Conservation (phyloP, 768 basidiomycete species). For the Psilocybe tampanensis region DNA sequence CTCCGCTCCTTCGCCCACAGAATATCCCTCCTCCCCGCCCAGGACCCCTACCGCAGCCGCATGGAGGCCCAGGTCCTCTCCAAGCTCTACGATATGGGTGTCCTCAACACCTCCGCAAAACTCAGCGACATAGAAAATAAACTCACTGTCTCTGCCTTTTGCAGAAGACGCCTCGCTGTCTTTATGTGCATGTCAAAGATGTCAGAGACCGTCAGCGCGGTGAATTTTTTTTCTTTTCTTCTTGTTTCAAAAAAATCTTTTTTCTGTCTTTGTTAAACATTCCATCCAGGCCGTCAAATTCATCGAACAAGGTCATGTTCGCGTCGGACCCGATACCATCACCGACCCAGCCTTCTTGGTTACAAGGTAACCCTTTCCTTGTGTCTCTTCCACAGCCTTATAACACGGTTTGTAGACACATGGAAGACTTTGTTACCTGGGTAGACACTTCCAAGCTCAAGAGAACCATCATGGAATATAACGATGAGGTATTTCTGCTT, state of each 20-base stretch:
- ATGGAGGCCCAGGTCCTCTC: slow-evolving; percentile 89
- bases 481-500: slow-evolving; percentile 74
- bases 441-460: slow-evolving; percentile 97
- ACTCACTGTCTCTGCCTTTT: slow-evolving; percentile 94
- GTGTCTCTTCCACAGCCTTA: slow-evolving; percentile 1
- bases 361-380: slow-evolving; percentile 56
- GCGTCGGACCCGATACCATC: slow-evolving; percentile 94
- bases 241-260: no score
- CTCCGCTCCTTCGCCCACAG: slow-evolving; percentile 86
- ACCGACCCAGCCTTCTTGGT: slow-evolving; percentile 97
- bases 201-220: slow-evolving; percentile 93
- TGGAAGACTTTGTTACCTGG: slow-evolving; percentile 99
- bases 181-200: slow-evolving; percentile 92
- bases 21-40: slow-evolving; percentile 81
- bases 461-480: slow-evolving; percentile 93
- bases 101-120: slow-evolving; percentile 84
- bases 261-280: slow-evolving; percentile 3
- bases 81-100: slow-evolving; percentile 97
- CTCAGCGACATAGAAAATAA: slow-evolving; percentile 96
- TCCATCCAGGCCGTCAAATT: slow-evolving; percentile 86
- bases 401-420: slow-evolving; percentile 58
- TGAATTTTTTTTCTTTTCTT: slow-evolving; percentile 41
- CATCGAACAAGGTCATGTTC: slow-evolving; percentile 97
- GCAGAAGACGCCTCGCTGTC: slow-evolving; percentile 88
- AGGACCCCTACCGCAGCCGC: slow-evolving; percentile 84